A percentile compares a stretch with the other conserved stretches of the same genome.
phyloP scores from a whole-genome alignment of 2,329 filamentous ascomycete genomes.

The Colletotrichum tofieldiae region DNA sequence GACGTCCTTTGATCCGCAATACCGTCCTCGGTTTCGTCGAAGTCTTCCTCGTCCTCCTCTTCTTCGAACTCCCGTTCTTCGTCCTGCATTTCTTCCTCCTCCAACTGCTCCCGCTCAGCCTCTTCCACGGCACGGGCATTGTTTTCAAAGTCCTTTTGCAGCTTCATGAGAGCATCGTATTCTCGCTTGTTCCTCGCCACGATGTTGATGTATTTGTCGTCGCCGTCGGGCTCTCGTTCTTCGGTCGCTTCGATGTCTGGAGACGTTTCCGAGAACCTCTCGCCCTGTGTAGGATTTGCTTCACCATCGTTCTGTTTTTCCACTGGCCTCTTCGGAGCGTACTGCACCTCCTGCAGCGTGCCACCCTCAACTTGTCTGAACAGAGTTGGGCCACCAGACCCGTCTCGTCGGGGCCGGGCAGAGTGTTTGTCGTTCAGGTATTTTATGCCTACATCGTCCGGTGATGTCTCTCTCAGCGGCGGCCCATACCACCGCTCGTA shows the following conservation, averaged over 20 bases:
- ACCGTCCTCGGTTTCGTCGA: slow-evolving; percentile 51
- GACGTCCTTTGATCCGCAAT: slow-evolving; percentile 35
- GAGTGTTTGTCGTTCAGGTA: slow-evolving; percentile 42
- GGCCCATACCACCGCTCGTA: slow-evolving; percentile 88
- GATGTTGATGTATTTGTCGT: slow-evolving; percentile 60
- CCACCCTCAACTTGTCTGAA: slow-evolving; percentile 71
- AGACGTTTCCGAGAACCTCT: slow-evolving; percentile 18
- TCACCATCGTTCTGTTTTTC: neutral
- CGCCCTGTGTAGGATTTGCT: neutral
- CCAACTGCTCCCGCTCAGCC: slow-evolving; percentile 50
- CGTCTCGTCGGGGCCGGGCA: neutral
- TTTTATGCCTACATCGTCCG: slow-evolving; percentile 72
- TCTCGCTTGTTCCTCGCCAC: slow-evolving; percentile 70
- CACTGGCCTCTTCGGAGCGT: slow-evolving; percentile 46
- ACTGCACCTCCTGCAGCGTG: slow-evolving; percentile 74
- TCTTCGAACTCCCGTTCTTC: slow-evolving; percentile 51
- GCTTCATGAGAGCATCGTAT: slow-evolving; percentile 68
- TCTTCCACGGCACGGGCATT: slow-evolving; percentile 53
- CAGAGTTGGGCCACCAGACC: slow-evolving; percentile 54
- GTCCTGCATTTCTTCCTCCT: slow-evolving; percentile 58
- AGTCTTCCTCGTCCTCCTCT: slow-evolving; percentile 51
- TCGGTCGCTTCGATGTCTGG: slow-evolving; percentile 54
- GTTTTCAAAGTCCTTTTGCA: slow-evolving; percentile 71
- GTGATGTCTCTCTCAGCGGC: slow-evolving; percentile 74
- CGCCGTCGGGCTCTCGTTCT: slow-evolving; percentile 58